These are phyloP conservation scores for Fusarium neocosmosporiellum DNA, from an alignment of 2,329 filamentous ascomycete genomes.

Conservation along the genomic window DNA sequence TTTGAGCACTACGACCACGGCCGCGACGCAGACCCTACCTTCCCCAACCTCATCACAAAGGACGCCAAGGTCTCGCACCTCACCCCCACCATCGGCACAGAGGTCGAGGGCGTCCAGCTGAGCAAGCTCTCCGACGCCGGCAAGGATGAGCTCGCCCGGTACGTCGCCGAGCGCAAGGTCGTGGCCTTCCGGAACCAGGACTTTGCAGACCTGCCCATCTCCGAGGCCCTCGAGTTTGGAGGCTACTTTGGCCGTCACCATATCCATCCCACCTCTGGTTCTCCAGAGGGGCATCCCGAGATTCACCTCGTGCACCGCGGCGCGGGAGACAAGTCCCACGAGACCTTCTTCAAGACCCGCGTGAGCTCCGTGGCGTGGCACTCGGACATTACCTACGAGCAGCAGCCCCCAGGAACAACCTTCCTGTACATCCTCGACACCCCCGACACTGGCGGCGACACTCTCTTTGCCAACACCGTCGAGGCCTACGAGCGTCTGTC, in stretches of 20 bases:
- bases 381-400: conserved; percentile 87
- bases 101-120: conserved; percentile 77
- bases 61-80: conserved; percentile 67
- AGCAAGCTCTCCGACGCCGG: conserved; percentile 74
- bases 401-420: conserved; percentile 88
- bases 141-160: conserved; percentile 81
- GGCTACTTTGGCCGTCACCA: conserved; percentile 85
- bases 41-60: conserved; percentile 73
- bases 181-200: conserved; percentile 83
- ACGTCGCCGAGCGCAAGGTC: conserved; percentile 81
- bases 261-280: conserved; percentile 83
- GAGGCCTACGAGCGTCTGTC: conserved; percentile 86
- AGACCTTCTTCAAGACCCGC: conserved; percentile 72
- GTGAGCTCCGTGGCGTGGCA: conserved; percentile 91
- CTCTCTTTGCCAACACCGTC: conserved; percentile 81
- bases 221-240: conserved; percentile 75
- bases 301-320: conserved; percentile 83
- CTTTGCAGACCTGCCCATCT: conserved; percentile 75
- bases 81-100: conserved; percentile 79
- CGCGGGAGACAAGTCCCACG: conserved; percentile 59
- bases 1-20: conserved; percentile 83
- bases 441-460: conserved; percentile 84
- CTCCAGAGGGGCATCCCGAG: conserved; percentile 78
- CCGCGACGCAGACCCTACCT: conserved; percentile 76
- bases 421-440: conserved; percentile 90